phyloP scores from a whole-genome alignment of 441 rosid genomes.

The Brassica balearica region DNA sequence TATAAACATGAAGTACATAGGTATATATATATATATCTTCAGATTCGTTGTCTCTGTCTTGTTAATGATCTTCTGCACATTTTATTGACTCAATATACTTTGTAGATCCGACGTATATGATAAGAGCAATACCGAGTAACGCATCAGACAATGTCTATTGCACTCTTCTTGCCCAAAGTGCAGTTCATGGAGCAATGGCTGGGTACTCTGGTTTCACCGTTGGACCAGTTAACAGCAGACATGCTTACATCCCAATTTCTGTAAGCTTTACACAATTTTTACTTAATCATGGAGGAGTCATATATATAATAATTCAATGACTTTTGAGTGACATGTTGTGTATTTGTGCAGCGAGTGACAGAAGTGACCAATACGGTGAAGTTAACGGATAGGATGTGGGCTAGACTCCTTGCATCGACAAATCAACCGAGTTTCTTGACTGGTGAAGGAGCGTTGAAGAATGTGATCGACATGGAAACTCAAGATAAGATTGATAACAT shows the following conservation, averaged over 20 bases:
- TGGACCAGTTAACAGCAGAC: conserved; percentile 80
- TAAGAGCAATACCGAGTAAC: conserved; percentile 77
- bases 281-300: too few relatives aligned
- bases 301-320: background rate
- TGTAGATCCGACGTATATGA: conserved; percentile 76
- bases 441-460: conserved; percentile 45
- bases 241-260: conserved; percentile 73
- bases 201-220: conserved; percentile 81
- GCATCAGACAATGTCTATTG: conserved; percentile 81
- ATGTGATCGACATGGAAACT: conserved; percentile 46
- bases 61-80: background rate
- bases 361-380: conserved; percentile 66
- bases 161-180: conserved; percentile 81
- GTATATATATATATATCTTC: conserved; percentile 45
- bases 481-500: conserved; percentile 50
- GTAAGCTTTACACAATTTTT: conserved; percentile 45
- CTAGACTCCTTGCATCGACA: conserved; percentile 83
- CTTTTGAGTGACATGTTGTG: background rate
- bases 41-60: conserved; percentile 10
- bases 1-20: conserved; percentile 90
- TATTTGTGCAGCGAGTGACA: conserved; percentile 63
- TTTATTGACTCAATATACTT: too few relatives aligned
- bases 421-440: conserved; percentile 78
- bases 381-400: conserved; percentile 82
- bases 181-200: conserved; percentile 89